phyloP scores from a whole-genome alignment of 2,329 filamentous ascomycete species.

The Fusarium drepaniforme region DNA sequence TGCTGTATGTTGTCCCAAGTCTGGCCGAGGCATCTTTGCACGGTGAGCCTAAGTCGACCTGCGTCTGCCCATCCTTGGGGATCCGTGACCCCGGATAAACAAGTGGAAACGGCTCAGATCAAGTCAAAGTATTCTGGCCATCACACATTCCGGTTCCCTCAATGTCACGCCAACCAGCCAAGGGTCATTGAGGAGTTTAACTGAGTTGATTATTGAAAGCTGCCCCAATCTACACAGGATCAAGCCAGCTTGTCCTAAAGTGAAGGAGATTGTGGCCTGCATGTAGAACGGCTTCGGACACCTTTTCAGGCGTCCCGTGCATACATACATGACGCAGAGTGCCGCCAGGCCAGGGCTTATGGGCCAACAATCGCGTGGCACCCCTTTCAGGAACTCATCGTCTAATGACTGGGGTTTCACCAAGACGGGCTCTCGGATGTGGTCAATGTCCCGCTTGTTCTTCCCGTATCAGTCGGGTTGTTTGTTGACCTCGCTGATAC shows the following conservation, averaged over 20 bases:
- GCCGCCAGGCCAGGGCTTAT: conserved; percentile 27
- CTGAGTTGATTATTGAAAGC: background rate
- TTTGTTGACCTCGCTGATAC: background rate
- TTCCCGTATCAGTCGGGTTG: background rate
- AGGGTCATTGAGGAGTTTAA: background rate
- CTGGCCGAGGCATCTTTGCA: background rate
- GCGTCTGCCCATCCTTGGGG: conserved; percentile 1
- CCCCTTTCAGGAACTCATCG: conserved; percentile 8
- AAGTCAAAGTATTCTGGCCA: background rate
- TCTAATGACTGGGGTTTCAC: conserved; percentile 4
- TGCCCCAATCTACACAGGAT: background rate
- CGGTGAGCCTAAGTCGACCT: background rate
- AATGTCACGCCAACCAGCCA: background rate
- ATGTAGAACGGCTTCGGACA: conserved; percentile 23
- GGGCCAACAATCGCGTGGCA: conserved; percentile 26
- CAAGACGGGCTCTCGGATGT: background rate
- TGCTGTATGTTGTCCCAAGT: background rate
- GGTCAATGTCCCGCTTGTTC: conserved; percentile 10
- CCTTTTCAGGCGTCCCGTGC: conserved; percentile 24
- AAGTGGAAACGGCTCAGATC: conserved; percentile 2
- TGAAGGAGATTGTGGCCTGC: conserved; percentile 21
- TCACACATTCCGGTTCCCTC: background rate
- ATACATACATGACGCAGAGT: conserved; percentile 38
- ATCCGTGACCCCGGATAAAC: conserved; percentile 3
- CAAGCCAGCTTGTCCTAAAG: conserved; percentile 2